Conservation (phyloP, 257 asterid species). For the Solanum pennellii region DNA sequence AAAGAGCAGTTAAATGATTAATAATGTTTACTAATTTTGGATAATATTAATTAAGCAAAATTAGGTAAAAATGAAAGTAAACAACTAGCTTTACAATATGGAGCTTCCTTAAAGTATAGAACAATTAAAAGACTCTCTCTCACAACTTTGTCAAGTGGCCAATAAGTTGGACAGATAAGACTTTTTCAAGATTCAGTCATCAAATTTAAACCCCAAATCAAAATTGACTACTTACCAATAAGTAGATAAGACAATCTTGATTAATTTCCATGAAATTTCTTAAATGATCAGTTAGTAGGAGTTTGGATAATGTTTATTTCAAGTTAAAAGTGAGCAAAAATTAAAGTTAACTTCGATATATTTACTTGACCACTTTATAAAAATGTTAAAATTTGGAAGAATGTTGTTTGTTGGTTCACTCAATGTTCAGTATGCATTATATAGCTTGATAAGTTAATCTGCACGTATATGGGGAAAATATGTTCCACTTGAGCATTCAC, state of each 20-base stretch:
- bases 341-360: background rate
- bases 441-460: too few relatives aligned
- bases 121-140: background rate
- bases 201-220: background rate
- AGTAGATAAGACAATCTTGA: background rate
- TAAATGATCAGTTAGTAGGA: background rate
- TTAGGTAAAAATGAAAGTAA: background rate
- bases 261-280: background rate
- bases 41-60: background rate
- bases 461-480: background rate
- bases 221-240: background rate
- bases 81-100: background rate
- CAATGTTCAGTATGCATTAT: too few relatives aligned
- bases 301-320: background rate
- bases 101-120: background rate
- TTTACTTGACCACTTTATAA: background rate
- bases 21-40: background rate
- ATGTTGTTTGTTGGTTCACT: too few relatives aligned
- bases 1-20: background rate
- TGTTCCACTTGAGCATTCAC: background rate
- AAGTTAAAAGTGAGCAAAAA: background rate
- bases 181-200: background rate
- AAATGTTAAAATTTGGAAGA: background rate
- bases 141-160: background rate
- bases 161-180: background rate